Base-by-base conservation (phyloP, 768 basidiomycete genomes). In the Holtermannia corniformis region DNA sequence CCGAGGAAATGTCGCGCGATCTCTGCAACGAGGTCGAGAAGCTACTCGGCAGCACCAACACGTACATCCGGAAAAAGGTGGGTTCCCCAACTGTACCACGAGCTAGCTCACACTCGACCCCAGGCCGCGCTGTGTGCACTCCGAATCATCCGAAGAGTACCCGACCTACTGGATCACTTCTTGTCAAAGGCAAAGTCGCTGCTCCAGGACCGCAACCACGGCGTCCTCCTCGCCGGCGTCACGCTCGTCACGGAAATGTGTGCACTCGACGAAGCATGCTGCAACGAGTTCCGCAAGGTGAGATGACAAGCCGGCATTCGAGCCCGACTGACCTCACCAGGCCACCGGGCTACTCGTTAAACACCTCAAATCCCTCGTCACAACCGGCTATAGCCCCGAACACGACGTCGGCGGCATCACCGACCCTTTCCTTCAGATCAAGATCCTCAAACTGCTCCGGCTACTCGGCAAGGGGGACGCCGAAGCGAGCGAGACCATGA, bases 331-430 rank as follows among this genome's bases (percentile, higher is more conserved):
- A 51, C 40, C 44, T 19, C 5, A 21, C 20, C 28, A 62, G 63
- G 58, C 59, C 12, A 63, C 60, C 5, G 59, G 56, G 1, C 76
- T 92, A 10, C 84, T 99, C 22, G 93, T 97, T 49, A 84, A 90
- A 58, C 90, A 95, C 64, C 78, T 99, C 60, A 97, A 97, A 71
- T 86, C 89, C 1, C 76, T 97, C 54, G 88, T 87, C 41, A 91
- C 93, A 0, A 95, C 92, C 3, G 93, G 93, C 7, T 96, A 95
- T 73, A 93, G 89, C 62, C 92, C 95, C 21, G 95, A 97, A 70
- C 95, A 97, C 65, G 95, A 99, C 61, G 95, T 99, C 10, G 89
- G 90, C n/a, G 95, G 95, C 32, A 95, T 99, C 72, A 96, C 95
- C 20, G 68, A 72, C 43, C 71, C 70, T 20, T 71, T 71, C 63